Evolutionary conservation across 345 rosid genomes (phyloP).

Genomic region (Rhodamnia argentea): DNA sequence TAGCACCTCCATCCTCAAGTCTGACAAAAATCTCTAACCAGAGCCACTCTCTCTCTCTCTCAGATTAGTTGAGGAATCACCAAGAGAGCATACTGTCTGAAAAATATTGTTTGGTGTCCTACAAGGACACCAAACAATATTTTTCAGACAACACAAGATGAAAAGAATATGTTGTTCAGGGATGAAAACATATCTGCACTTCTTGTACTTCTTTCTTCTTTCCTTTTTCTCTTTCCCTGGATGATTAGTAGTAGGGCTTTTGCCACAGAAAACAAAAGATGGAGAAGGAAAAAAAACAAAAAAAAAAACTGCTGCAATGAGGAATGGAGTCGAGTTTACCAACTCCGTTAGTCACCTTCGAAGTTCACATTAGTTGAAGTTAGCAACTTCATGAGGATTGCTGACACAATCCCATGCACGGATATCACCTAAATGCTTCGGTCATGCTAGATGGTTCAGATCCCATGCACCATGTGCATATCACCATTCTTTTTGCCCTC

Average conservation of each 20-base stretch:
- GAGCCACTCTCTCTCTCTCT: background rate
- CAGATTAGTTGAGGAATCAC: background rate
- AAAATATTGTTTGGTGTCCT: background rate
- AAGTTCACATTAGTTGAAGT: background rate
- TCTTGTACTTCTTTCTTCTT: background rate
- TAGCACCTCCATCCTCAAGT: background rate
- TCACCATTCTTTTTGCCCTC: background rate
- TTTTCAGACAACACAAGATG: background rate
- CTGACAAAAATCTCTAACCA: background rate
- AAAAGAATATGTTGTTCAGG: background rate
- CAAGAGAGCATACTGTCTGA: background rate
- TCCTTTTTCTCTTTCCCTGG: background rate
- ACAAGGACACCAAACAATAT: too few species aligned
- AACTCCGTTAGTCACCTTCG: background rate
- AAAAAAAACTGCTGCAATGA: background rate
- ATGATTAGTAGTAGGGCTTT: too few species aligned
- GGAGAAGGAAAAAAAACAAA: accelerated
- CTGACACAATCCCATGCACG: background rate
- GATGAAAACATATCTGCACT: background rate
- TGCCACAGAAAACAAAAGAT: background rate
- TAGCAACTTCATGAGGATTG: background rate
- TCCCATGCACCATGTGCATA: background rate
- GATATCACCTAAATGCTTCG: background rate
- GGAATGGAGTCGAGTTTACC: background rate
- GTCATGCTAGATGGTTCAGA: background rate